Evolutionary conservation across 2,329 filamentous ascomycete genomes (phyloP), one percentile per base, ranked within the genome.

Genomic region (Helminthosporium solani): DNA sequence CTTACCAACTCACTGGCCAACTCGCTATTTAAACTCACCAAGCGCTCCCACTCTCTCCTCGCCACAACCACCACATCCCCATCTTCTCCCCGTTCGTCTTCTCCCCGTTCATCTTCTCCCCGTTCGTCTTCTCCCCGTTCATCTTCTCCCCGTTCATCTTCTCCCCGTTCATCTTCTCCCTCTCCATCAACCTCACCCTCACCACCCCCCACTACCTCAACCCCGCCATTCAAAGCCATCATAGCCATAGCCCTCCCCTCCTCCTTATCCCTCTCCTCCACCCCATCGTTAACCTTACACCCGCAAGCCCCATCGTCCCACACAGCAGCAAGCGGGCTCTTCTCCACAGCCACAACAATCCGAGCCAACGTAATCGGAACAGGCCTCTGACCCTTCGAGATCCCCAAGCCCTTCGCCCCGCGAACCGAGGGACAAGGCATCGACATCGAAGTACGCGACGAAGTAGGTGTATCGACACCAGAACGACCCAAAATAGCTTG

Each of bases 251-350:
- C 42, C 49, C 5, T 40, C 39, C 7, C 53, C 49, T 6, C 5
- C 18, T 14, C 27, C 57, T n/a, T 14, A 12, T 7, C 28, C 28
- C 28, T 63, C 1, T 52, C 50, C 19, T 53, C 60, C 28, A 62
- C 52, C 40, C 66, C 39, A 41, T 67, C 61, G 18, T 61, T 51
- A 15, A 65, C 33, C 35, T 63, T 63, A 18, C 61, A 48, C 3
- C 52, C 53, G 33, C 57, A 49, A 4, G 57, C 60, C 40, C 54
- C 49, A 31, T 64, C 60, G 16, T 57, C 54, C n/a, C 57, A 50
- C 4, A 50, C 36, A 20, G 28, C 31, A 21, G 50, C 43, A 2
- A 67, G 49, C 2, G 64, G 59, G 46, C 66, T 57, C 14, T 61
- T 48, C 2, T 54, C 28, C 3, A 61, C 53, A 0, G 56, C 57